Evolutionary conservation across 1,284 basidiomycete species (phyloP).

Genomic region (Ceratobasidium theobromae): DNA sequence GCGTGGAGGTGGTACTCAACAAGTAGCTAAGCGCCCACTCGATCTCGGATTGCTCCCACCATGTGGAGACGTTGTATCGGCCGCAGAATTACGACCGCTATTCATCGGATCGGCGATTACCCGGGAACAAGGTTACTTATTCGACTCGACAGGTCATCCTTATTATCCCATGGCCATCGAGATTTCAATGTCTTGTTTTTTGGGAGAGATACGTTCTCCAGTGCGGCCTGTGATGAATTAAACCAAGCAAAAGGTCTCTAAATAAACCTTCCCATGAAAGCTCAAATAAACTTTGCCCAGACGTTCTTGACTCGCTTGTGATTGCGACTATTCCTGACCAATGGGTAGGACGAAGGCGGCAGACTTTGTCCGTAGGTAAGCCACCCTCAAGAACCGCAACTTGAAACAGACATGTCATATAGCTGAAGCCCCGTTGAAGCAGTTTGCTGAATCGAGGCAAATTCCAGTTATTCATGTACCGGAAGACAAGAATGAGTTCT

Average conservation of each 20-base stretch:
- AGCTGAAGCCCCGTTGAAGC: slow-evolving; percentile 34
- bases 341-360: slow-evolving; percentile 37
- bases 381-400: too few species aligned
- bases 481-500: slow-evolving; percentile 29
- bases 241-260: slow-evolving; percentile 43
- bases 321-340: slow-evolving; percentile 42
- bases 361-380: slow-evolving; percentile 34
- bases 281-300: slow-evolving; percentile 33
- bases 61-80: background rate
- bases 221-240: slow-evolving; percentile 43
- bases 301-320: slow-evolving; percentile 38
- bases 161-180: too few species aligned
- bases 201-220: slow-evolving; percentile 48
- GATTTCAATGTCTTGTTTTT: slow-evolving; percentile 47
- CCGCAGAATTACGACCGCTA: background rate
- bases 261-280: too few species aligned
- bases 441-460: slow-evolving; percentile 36
- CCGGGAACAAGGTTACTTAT: too few species aligned
- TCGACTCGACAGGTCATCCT: too few species aligned
- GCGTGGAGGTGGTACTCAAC: background rate
- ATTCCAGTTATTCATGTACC: slow-evolving; percentile 25
- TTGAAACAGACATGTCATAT: background rate
- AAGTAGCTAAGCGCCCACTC: background rate
- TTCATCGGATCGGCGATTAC: too few species aligned
- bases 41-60: background rate